Percentiles rank a stretch among this genome's conserved stretches.
phyloP scores from a whole-genome alignment of 2,329 filamentous ascomycete species.

The Cadophora sp. region DNA sequence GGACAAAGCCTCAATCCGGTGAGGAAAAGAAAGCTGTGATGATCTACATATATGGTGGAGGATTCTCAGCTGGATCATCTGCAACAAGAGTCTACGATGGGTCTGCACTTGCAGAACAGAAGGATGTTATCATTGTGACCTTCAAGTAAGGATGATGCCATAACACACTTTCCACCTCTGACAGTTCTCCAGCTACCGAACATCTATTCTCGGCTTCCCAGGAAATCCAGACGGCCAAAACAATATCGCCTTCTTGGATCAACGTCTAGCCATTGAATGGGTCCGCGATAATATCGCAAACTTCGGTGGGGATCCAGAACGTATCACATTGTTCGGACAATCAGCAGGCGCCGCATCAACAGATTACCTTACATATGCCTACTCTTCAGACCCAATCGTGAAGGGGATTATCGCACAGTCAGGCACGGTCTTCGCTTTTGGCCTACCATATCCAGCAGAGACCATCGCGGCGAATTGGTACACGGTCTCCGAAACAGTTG shows the following conservation, averaged over 20 bases:
- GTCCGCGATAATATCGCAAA: conserved; percentile 46
- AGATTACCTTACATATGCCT: conserved; percentile 32
- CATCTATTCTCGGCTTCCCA: conserved; percentile 35
- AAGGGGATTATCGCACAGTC: conserved; percentile 38
- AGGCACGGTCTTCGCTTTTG: conserved; percentile 17
- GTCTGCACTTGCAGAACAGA: conserved; percentile 48
- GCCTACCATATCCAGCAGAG: conserved; percentile 23
- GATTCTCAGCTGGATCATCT: conserved; percentile 48
- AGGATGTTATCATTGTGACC: conserved; percentile 52
- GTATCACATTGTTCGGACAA: conserved; percentile 65
- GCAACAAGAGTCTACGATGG: conserved; percentile 49
- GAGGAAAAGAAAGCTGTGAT: conserved; percentile 49
- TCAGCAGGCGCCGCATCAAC: conserved; percentile 59
- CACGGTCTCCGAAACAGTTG: conserved; percentile 26
- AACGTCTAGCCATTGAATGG: conserved; percentile 59
- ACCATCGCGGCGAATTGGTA: conserved; percentile 28
- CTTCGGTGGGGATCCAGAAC: conserved; percentile 47
- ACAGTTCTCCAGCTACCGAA: conserved; percentile 27
- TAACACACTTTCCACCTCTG: not conserved
- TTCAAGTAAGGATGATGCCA: conserved; percentile 48
- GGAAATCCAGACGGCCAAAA: conserved; percentile 30
- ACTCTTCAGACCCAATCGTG: conserved; percentile 35
- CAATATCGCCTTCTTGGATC: conserved; percentile 61
- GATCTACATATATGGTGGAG: conserved; percentile 53
- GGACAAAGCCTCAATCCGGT: conserved; percentile 42